A percentile compares a stretch with the other conserved stretches of the same genome.
These are phyloP conservation scores for Novymonas esmeraldas DNA, from an alignment of 208 protist species.

Conservation along the genomic window DNA sequence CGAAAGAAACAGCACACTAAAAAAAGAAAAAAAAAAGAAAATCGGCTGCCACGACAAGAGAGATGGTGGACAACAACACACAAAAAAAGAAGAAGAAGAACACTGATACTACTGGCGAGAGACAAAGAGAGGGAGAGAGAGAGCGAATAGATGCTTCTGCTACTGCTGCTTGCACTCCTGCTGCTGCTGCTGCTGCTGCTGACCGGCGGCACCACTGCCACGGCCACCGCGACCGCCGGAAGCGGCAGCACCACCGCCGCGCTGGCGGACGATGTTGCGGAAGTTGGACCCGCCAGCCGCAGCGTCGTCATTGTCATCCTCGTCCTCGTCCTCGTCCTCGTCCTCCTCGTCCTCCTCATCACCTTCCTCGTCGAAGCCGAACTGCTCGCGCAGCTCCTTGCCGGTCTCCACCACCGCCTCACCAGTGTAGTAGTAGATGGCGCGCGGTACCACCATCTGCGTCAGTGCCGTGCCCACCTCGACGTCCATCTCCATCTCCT, in stretches of 20 bases:
- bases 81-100: not conserved
- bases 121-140: not conserved
- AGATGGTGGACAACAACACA: too few species aligned
- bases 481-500: conserved; percentile 81
- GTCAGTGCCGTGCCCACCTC: conserved; percentile 79
- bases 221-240: conserved; percentile 12
- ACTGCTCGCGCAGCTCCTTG: conserved; percentile 36
- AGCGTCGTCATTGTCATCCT: conserved; percentile 30
- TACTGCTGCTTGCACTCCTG: conserved; percentile 86
- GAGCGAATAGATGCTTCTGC: conserved; percentile 2
- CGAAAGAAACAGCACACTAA: too few species aligned
- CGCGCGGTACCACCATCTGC: conserved; percentile 79
- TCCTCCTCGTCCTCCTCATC: conserved; percentile 65
- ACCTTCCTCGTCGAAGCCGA: conserved; percentile 37
- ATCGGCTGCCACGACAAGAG: too few species aligned
- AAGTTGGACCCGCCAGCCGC: conserved; percentile 21
- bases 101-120: not conserved
- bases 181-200: conserved; percentile 31
- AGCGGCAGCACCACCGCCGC: conserved; percentile 15
- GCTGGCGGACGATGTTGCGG: conserved; percentile 26
- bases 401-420: conserved; percentile 74
- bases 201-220: conserved; percentile 3
- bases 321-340: conserved; percentile 57
- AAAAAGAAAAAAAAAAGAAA: too few species aligned
- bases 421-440: conserved; percentile 91